Evolutionary conservation across 805 yeast genomes (phyloP), one percentile per base, ranked within the genome.

Genomic region (Candida insectalens): DNA sequence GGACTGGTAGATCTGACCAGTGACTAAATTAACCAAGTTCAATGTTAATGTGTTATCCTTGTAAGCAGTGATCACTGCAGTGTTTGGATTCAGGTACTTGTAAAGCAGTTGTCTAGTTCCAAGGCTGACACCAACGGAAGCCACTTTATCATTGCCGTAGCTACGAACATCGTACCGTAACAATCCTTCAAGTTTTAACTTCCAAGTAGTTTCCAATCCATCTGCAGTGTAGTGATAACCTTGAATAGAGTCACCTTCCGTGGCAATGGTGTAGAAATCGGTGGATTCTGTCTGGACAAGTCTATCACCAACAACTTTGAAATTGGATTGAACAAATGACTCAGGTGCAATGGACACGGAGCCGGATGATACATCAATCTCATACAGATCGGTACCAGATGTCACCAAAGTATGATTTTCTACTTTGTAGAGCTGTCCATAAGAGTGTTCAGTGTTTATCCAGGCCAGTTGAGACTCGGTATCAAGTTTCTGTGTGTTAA

Each of bases 51-150:
- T 30, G 0, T 45, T 38, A 3, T 44, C 36, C 30, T 63, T 49
- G 16, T 49, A 45, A 6, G 63, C 51, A 1, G 77, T 58, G 3
- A 77, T 67, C 15, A 76, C 62, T 2, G 74, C 67, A 2, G 79
- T 62, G 46, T 83, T 74, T 15, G 94, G 94, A 47, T 82, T 68
- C 39, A 88, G 58, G 52, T 81, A 88, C 55, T 89, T 92, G 69
- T 88, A 85, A 26, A 85, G 57, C 1, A 84, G 89, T 1, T 77
- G 64, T 49, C 84, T 69, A 44, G 81, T 77, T 15, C 79, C 77
- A 19, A 82, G 57, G 1, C 81, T 71, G 18, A 71, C 66, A 6
- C 94, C 96, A 31, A 78, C 51, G 10, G 79, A 77, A 0, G 79
- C 74, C 4, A 67, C 59, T 9, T 51, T 45, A 14, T 62, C 69